phyloP scores from a whole-genome alignment of 805 yeast species.

The Kuraishia capsulata region DNA sequence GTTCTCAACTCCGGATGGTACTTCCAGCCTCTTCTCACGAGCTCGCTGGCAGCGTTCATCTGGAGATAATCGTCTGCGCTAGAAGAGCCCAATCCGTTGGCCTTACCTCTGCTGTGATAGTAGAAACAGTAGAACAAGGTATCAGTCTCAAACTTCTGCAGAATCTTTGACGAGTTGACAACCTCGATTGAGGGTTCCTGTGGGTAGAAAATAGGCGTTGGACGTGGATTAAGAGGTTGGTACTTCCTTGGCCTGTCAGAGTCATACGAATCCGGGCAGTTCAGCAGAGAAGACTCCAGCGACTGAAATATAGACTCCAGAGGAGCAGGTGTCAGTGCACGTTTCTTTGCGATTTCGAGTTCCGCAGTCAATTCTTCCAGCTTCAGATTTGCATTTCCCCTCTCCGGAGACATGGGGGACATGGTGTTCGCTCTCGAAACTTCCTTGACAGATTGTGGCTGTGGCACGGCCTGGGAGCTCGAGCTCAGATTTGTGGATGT shows the following conservation, averaged over 20 bases:
- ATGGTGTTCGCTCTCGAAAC: not conserved
- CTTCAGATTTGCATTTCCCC: not conserved
- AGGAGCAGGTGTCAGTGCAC: slow-evolving; percentile 45
- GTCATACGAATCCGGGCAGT: slow-evolving; percentile 91
- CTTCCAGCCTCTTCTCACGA: slow-evolving; percentile 74
- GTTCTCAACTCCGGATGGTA: slow-evolving; percentile 62
- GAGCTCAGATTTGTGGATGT: not conserved
- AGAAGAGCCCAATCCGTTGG: too few species aligned
- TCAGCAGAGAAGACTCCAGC: slow-evolving; percentile 70
- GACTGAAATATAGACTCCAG: slow-evolving; percentile 43
- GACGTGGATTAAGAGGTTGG: slow-evolving; percentile 74
- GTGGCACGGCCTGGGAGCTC: too few species aligned
- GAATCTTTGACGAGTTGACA: slow-evolving; percentile 48
- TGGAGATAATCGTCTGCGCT: slow-evolving; percentile 53
- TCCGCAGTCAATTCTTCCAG: slow-evolving; percentile 13
- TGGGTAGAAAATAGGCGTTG: slow-evolving; percentile 86
- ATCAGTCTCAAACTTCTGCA: slow-evolving; percentile 72
- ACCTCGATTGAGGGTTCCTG: slow-evolving; percentile 67
- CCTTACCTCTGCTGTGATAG: slow-evolving; percentile 37
- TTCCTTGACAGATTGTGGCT: too few species aligned
- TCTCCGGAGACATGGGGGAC: not conserved
- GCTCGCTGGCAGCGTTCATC: slow-evolving; percentile 71
- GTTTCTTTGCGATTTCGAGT: slow-evolving; percentile 22
- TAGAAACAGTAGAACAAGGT: slow-evolving; percentile 90
- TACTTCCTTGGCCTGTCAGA: slow-evolving; percentile 74